A percentile compares a stretch with the other conserved stretches of the same genome.
These are phyloP conservation scores for Penicillium sp. DNA, from an alignment of 2,329 filamentous ascomycete species.

Conservation along the genomic window DNA sequence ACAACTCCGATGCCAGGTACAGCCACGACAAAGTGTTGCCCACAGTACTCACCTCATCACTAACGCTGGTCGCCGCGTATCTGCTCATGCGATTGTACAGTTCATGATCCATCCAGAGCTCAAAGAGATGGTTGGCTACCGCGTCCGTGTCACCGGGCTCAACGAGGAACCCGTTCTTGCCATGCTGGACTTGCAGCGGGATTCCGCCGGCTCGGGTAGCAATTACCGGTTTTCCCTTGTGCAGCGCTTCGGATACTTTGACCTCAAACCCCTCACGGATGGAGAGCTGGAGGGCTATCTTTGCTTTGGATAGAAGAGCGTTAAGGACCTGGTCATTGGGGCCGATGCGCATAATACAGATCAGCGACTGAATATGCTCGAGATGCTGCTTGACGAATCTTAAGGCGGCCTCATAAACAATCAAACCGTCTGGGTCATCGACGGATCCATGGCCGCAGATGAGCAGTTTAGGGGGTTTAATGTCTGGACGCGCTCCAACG, in stretches of 20 bases:
- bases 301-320: conserved; percentile 67
- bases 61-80: conserved; percentile 48
- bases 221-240: conserved; percentile 1
- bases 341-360: conserved; percentile 74
- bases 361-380: conserved; percentile 49
- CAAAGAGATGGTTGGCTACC: conserved; percentile 64
- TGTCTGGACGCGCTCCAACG: conserved; percentile 41
- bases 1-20: conserved; percentile 68
- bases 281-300: conserved; percentile 73
- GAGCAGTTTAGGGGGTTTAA: conserved; percentile 60
- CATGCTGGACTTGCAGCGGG: conserved; percentile 70
- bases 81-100: conserved; percentile 66
- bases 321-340: conserved; percentile 80
- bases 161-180: conserved; percentile 70
- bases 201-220: conserved; percentile 65
- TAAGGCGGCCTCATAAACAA: conserved; percentile 60
- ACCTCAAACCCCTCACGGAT: conserved; percentile 79
- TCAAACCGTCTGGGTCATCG: conserved; percentile 66
- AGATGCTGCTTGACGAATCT: conserved; percentile 62
- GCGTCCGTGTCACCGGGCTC: conserved; percentile 65
- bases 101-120: conserved; percentile 63
- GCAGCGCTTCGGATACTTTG: conserved; percentile 51
- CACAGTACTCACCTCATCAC: conserved; percentile 74
- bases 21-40: conserved; percentile 74
- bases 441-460: conserved; percentile 75